A percentile compares a stretch with the other conserved stretches of the same genome.
Evolutionary conservation across 1,284 basidiomycete species (phyloP).

Genomic region (Rhodotorula sp.): DNA sequence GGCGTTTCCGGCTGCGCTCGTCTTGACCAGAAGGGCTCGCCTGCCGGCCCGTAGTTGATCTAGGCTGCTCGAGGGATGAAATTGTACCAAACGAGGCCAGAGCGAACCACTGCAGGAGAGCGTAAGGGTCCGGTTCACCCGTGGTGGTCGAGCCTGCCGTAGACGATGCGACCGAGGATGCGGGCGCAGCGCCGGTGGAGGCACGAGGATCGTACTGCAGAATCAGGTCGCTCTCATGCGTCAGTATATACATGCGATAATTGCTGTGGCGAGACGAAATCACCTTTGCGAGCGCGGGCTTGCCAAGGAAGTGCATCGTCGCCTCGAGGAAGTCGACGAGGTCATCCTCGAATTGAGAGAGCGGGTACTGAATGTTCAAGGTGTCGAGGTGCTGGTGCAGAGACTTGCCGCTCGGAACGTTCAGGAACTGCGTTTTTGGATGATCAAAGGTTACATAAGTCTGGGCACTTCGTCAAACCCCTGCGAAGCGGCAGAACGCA

Average conservation of each 20-base stretch:
- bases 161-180: neutral
- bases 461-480: no score
- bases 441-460: neutral
- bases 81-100: neutral
- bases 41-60: neutral
- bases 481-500: slow-evolving; percentile 4
- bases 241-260: neutral
- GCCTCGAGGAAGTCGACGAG: slow-evolving; percentile 38
- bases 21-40: neutral
- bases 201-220: slow-evolving; percentile 23
- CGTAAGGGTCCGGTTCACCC: slow-evolving; percentile 23
- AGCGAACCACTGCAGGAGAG: slow-evolving; percentile 28
- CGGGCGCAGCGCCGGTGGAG: neutral
- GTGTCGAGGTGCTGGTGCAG: slow-evolving; percentile 31
- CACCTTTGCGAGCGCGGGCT: slow-evolving; percentile 34
- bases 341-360: slow-evolving; percentile 33
- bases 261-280: neutral
- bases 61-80: neutral
- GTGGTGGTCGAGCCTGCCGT: neutral
- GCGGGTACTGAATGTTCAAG: slow-evolving; percentile 34
- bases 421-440: slow-evolving; percentile 30
- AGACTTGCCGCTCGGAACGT: slow-evolving; percentile 21
- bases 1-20: slow-evolving; percentile 1
- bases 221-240: neutral
- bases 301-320: slow-evolving; percentile 22